phyloP scores from a whole-genome alignment of 2,329 filamentous ascomycete genomes.

The Talaromyces sp. region DNA sequence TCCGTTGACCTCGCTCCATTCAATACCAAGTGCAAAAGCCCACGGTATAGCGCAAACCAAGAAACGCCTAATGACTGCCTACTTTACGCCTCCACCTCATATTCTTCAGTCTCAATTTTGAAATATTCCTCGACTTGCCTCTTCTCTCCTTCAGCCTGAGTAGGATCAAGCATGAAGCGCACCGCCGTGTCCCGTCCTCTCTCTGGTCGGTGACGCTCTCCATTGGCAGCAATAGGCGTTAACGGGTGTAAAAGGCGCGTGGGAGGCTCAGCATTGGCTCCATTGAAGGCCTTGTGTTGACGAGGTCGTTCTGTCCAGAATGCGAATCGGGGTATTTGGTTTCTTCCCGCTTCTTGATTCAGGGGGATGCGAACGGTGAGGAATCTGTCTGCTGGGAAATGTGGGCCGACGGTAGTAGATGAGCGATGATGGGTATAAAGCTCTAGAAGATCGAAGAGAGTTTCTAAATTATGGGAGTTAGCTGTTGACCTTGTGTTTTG shows the following conservation, averaged over 20 bases:
- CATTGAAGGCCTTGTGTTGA: conserved; percentile 10
- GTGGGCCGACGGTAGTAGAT: conserved; percentile 71
- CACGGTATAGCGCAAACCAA: neutral
- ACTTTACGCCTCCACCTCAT: conserved; percentile 42
- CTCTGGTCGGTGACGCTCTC: conserved; percentile 48
- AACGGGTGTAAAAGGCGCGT: conserved; percentile 36
- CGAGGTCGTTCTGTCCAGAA: conserved; percentile 49
- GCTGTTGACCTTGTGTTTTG: conserved; percentile 14
- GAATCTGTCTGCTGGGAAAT: conserved; percentile 74
- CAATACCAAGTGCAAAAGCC: neutral
- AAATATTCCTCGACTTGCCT: conserved; percentile 69
- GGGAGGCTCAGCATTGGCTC: conserved; percentile 17
- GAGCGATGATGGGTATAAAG: conserved; percentile 84
- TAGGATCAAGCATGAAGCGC: conserved; percentile 84
- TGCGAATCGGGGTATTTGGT: conserved; percentile 65
- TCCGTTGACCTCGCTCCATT: neutral
- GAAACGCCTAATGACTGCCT: neutral
- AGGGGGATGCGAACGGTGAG: conserved; percentile 84
- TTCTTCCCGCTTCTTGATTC: conserved; percentile 75
- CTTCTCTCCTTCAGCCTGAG: conserved; percentile 72
- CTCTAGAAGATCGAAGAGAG: conserved; percentile 85
- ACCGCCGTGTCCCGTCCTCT: conserved; percentile 70
- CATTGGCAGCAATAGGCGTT: conserved; percentile 51
- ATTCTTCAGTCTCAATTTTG: conserved; percentile 74
- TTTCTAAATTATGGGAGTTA: conserved; percentile 57